Conservation (phyloP, 2,329 filamentous ascomycete genomes). For the Neodidymelliopsis sp. region DNA sequence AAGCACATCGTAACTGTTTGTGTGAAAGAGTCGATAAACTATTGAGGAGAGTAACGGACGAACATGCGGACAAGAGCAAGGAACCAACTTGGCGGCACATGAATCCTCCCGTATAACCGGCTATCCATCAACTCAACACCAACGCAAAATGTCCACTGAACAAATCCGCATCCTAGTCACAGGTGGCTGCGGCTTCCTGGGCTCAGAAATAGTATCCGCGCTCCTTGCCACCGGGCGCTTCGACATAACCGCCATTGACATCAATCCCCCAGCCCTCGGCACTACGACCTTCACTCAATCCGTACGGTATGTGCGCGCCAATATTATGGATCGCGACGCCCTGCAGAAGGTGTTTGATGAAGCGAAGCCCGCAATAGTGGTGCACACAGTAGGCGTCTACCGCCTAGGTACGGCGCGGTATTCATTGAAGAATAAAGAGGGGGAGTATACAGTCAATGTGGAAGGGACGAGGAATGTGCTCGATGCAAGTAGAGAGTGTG, state of each 20-base stretch:
- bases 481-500: slow-evolving; percentile 71
- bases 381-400: slow-evolving; percentile 78
- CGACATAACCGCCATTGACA: slow-evolving; percentile 51
- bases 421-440: slow-evolving; percentile 47
- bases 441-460: slow-evolving; percentile 85
- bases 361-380: slow-evolving; percentile 79
- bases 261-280: slow-evolving; percentile 46
- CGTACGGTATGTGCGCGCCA: slow-evolving; percentile 48
- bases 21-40: too few relatives aligned
- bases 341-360: slow-evolving; percentile 62
- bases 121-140: neutral
- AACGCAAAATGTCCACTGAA: slow-evolving; percentile 29
- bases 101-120: slow-evolving; percentile 6
- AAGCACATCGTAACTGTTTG: too few relatives aligned
- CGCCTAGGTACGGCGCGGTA: slow-evolving; percentile 51
- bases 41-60: neutral
- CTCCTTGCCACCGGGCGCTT: slow-evolving; percentile 49
- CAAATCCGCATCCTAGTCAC: slow-evolving; percentile 52
- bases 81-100: slow-evolving; percentile 17
- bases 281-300: slow-evolving; percentile 31
- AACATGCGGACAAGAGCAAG: slow-evolving; percentile 18
- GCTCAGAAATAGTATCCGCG: slow-evolving; percentile 50
- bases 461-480: slow-evolving; percentile 83
- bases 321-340: slow-evolving; percentile 48
- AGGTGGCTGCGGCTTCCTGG: slow-evolving; percentile 58